A percentile compares a stretch with the other conserved stretches of the same genome.
Evolutionary conservation across 495 filamentous ascomycete species (phyloP).

Genomic region (Aspergillus ellipticus): DNA sequence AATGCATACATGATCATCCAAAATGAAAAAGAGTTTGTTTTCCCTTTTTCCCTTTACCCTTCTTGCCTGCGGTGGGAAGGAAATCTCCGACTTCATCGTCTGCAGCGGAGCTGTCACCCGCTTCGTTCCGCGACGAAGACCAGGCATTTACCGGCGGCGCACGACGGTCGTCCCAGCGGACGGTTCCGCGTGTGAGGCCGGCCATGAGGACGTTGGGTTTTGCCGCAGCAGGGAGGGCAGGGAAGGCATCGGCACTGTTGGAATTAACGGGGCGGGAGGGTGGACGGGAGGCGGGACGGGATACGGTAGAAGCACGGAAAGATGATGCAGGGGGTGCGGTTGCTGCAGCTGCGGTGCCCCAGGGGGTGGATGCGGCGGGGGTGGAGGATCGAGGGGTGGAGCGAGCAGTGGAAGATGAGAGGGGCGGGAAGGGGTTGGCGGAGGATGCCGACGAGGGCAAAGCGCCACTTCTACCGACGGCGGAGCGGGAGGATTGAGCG

Average conservation of each 20-base stretch:
- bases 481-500: slow-evolving; percentile 64
- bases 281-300: slow-evolving; percentile 21
- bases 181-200: slow-evolving; percentile 68
- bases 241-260: slow-evolving; percentile 57
- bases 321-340: slow-evolving; percentile 27
- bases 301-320: slow-evolving; percentile 28
- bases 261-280: slow-evolving; percentile 25
- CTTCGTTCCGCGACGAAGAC: slow-evolving; percentile 25
- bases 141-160: slow-evolving; percentile 43
- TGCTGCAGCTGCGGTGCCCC: slow-evolving; percentile 37
- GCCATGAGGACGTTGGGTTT: slow-evolving; percentile 79
- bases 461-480: slow-evolving; percentile 46
- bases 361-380: slow-evolving; percentile 43
- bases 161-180: slow-evolving; percentile 60
- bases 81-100: slow-evolving; percentile 32
- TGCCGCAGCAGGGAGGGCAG: slow-evolving; percentile 71
- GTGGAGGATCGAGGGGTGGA: slow-evolving; percentile 27
- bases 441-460: slow-evolving; percentile 30
- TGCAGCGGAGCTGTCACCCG: slow-evolving; percentile 13
- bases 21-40: slow-evolving; percentile 71
- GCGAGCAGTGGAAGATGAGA: slow-evolving; percentile 38
- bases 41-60: slow-evolving; percentile 73
- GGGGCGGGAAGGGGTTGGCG: slow-evolving; percentile 44
- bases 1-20: slow-evolving; percentile 29
- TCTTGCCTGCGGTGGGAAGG: slow-evolving; percentile 50